These are phyloP conservation scores for Microsporum ferrugineum DNA, from an alignment of 2,329 filamentous ascomycete species.

Conservation along the genomic window DNA sequence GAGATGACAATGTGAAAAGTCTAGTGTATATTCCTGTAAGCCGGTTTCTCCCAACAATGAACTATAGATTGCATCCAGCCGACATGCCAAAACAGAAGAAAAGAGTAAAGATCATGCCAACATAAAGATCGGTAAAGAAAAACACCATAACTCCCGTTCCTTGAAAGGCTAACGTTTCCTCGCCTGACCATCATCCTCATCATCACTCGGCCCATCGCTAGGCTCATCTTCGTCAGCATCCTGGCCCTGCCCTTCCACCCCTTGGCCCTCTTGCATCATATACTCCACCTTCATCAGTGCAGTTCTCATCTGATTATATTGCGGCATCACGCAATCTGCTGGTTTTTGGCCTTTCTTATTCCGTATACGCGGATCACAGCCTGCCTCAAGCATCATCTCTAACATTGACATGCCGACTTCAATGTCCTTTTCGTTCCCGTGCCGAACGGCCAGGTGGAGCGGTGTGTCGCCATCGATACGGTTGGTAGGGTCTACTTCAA, in stretches of 20 bases:
- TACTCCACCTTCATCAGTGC: conserved; percentile 37
- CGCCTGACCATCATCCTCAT: conserved; percentile 24
- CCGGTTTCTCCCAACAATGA: not conserved
- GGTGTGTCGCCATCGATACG: conserved; percentile 38
- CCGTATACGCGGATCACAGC: conserved; percentile 37
- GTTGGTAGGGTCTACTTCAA: conserved; percentile 39
- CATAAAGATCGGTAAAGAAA: not conserved
- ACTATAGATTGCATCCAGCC: not conserved
- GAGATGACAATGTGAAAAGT: not conserved
- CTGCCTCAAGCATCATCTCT: conserved; percentile 40
- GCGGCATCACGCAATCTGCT: conserved; percentile 32
- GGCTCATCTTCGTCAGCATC: conserved; percentile 25
- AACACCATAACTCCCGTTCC: conserved; percentile 6
- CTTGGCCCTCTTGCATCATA: conserved; percentile 33
- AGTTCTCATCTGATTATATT: conserved; percentile 32
- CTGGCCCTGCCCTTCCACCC: conserved; percentile 21
- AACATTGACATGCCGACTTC: conserved; percentile 36
- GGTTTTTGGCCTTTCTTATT: conserved; percentile 40
- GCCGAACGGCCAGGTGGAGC: conserved; percentile 35
- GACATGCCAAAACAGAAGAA: not conserved
- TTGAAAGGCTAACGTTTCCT: not conserved
- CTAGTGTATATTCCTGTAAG: not conserved
- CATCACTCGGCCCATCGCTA: conserved; percentile 23
- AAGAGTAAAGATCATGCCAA: not conserved
- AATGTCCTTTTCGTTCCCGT: conserved; percentile 36